Evolutionary conservation across 306 rosid species (phyloP), one percentile per base, ranked within the genome.

Genomic region (Urtica urens): DNA sequence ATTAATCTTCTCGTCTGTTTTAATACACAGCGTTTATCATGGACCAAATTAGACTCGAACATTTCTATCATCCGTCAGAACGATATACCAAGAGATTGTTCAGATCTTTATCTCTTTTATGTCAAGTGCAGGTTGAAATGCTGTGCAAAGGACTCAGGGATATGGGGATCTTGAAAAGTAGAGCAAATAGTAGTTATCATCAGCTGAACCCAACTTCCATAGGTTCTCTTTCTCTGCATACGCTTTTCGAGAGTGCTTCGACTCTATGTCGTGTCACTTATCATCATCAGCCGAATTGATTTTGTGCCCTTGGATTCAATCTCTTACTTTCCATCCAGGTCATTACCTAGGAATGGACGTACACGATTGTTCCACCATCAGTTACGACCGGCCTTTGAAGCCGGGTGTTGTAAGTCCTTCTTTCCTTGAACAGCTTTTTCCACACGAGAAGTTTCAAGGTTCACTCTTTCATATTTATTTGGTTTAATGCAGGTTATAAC

Each of bases 331-430:
- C 30, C 57, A 46, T 64, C 30, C 74, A 81, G 99, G 99, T 62
- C 95, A 90, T 68, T 85, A 85, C 66, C 79, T 90, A 19, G 95
- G 99, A 61, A 85, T 79, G 95, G 95, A 85, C 47, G 77, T 90
- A 43, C 99, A 90, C 60, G 97, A 90, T 69, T 81, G 85, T 64
- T 71, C 94, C 41, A 72, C 8, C 58, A 40, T 90, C 67, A 74
- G 73, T 69, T 75, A 64, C 40, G 82, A 73, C 62, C 34, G 62
- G 43, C 76, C 81, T 29, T 70, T 90, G 76, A 73, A 79, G 85
- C 90, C 99, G 40, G 94, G 99, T 66, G 85, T 73, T 69, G 99
- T 90, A 90, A 81, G 99, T 84, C 68, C 18, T 60, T n/a, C n/a
- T 61, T 64, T 49, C 53, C 51, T 25, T 58, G 59, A 59, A 46